phyloP scores from a whole-genome alignment of 768 basidiomycete species.

The Suillus alpinus region DNA sequence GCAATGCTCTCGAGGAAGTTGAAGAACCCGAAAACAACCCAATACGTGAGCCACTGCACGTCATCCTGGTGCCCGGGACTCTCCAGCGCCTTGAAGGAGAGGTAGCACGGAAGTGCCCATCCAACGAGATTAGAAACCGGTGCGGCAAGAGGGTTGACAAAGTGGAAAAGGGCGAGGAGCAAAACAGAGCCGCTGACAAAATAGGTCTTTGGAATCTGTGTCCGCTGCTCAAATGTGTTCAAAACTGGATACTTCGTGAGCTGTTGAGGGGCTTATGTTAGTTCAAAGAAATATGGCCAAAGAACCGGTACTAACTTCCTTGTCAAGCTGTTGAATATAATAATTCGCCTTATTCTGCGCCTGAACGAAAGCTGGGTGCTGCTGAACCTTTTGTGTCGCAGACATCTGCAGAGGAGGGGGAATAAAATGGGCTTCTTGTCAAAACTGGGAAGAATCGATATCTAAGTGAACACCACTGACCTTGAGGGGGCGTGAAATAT shows the following conservation, averaged over 20 bases:
- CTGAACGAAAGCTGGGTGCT: conserved; percentile 84
- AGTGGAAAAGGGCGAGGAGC: conserved; percentile 71
- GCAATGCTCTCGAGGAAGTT: conserved; percentile 90
- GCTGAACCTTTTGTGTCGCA: conserved; percentile 77
- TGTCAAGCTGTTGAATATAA: conserved; percentile 90
- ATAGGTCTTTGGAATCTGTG: conserved; percentile 91
- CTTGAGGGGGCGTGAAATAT: conserved; percentile 14
- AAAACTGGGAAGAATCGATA: conserved; percentile 2
- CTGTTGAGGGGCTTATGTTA: conserved; percentile 33
- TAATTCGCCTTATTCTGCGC: conserved; percentile 78
- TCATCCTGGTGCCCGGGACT: conserved; percentile 79
- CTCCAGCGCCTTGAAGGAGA: conserved; percentile 95
- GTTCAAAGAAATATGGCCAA: not conserved
- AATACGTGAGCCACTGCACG: conserved; percentile 97
- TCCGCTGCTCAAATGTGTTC: conserved; percentile 82
- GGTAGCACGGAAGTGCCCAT: conserved; percentile 91
- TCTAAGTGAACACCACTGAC: conserved; percentile 6
- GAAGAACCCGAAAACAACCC: conserved; percentile 93
- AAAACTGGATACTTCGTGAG: conserved; percentile 86
- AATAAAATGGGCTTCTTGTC: conserved; percentile 11
- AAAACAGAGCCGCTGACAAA: conserved; percentile 70
- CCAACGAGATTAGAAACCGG: conserved; percentile 94
- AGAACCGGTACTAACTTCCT: conserved; percentile 65
- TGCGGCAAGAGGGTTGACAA: conserved; percentile 87
- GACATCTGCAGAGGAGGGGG: conserved; percentile 53